phyloP scores from a whole-genome alignment of 352 stramenopile genomes.

The Globisporangium mamillatum region DNA sequence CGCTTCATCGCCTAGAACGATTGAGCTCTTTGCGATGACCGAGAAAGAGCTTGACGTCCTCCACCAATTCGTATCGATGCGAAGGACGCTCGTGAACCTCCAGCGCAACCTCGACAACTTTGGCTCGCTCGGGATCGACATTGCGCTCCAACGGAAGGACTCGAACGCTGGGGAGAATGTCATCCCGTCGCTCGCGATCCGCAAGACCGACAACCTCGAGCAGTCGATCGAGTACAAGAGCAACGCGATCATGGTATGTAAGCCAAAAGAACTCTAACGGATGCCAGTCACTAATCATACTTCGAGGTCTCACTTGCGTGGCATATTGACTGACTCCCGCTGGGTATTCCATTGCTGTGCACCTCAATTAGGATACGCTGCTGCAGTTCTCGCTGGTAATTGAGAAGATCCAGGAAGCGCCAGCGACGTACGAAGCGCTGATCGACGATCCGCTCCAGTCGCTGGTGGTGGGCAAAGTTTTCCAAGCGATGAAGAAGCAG shows the following conservation, averaged over 20 bases:
- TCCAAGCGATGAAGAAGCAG: background rate
- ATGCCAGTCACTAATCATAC: background rate
- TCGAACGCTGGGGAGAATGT: conserved; percentile 14
- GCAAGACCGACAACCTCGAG: conserved; percentile 37
- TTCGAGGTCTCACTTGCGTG: background rate
- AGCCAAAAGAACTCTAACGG: too few species aligned
- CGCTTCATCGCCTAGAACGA: background rate
- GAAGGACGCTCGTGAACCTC: conserved; percentile 48
- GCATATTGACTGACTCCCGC: background rate
- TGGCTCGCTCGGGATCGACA: conserved; percentile 27
- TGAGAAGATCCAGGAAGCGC: conserved; percentile 50
- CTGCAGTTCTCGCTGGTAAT: conserved; percentile 60
- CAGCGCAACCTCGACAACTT: conserved; percentile 49
- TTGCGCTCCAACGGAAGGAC: conserved; percentile 22
- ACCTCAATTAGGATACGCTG: conserved; percentile 40
- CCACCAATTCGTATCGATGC: conserved; percentile 49
- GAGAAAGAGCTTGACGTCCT: conserved; percentile 43
- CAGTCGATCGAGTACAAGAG: conserved; percentile 51
- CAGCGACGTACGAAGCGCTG: conserved; percentile 38
- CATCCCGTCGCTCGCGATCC: conserved; percentile 3
- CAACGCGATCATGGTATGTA: conserved; percentile 49
- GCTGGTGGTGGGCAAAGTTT: conserved; percentile 12
- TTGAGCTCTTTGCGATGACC: conserved; percentile 34
- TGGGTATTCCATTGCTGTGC: background rate
- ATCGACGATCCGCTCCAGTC: conserved; percentile 15